A percentile compares a stretch with the other conserved stretches of the same genome.
These are phyloP conservation scores for Phaeosphaeriaceae sp. DNA, from an alignment of 2,329 filamentous ascomycete genomes.

Conservation along the genomic window DNA sequence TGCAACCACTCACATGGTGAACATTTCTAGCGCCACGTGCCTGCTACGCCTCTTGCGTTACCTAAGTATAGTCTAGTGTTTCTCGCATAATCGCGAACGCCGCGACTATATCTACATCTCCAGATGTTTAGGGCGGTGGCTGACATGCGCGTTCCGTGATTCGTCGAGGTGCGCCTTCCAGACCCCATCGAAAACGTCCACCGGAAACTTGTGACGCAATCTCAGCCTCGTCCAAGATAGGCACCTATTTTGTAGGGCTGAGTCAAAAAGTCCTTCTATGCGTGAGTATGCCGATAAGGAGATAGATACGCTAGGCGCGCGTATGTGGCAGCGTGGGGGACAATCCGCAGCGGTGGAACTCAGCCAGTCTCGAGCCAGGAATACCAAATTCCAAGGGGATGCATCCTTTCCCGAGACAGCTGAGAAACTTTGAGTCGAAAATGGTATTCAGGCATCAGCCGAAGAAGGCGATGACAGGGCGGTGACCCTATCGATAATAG, in stretches of 20 bases:
- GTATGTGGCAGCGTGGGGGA: not conserved
- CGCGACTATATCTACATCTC: not conserved
- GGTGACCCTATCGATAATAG: not conserved
- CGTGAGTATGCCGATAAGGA: not conserved
- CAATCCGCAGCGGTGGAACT: not conserved
- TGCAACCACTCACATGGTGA: not conserved
- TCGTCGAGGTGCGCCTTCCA: not conserved
- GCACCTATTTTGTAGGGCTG: not conserved
- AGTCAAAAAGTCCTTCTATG: not conserved
- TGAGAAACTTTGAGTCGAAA: not conserved
- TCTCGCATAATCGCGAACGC: not conserved
- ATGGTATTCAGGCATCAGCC: not conserved
- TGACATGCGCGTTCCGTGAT: not conserved
- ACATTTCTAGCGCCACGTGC: not conserved
- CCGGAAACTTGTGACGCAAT: not conserved
- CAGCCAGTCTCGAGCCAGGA: not conserved
- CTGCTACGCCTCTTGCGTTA: not conserved
- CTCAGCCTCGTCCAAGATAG: not conserved
- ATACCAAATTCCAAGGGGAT: not conserved
- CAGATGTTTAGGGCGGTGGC: not conserved
- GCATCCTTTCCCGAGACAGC: not conserved
- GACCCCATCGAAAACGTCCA: not conserved
- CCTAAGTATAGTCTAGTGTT: not conserved
- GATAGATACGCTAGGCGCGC: not conserved
- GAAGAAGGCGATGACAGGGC: not conserved